A percentile compares a stretch with the other conserved stretches of the same genome.
These are phyloP conservation scores for Paramecium bursaria DNA, from an alignment of 73 alveolate species.

Conservation along the genomic window DNA sequence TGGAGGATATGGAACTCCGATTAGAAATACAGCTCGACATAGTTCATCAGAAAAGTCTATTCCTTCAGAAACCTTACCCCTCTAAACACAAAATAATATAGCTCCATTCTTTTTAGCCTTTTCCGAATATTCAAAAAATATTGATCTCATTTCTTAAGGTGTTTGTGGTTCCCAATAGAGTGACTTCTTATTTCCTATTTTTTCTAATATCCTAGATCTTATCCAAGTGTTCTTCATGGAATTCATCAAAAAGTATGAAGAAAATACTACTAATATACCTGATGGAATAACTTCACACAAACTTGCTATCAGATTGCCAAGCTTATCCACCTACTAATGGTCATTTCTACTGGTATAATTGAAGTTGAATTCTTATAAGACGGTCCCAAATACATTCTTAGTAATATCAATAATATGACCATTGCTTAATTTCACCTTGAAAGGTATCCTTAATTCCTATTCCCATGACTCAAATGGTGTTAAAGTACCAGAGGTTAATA, in stretches of 20 bases:
- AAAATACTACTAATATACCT: constrained; percentile 93
- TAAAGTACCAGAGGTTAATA: constrained; percentile 95
- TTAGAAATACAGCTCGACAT: constrained; percentile 93
- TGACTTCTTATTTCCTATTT: constrained; percentile 79
- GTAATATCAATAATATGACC: constrained; percentile 90
- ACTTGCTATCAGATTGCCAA: constrained; percentile 81
- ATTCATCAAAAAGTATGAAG: constrained; percentile 89
- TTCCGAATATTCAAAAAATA: constrained; percentile 49
- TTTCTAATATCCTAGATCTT: constrained; percentile 73
- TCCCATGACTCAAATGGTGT: constrained; percentile 91
- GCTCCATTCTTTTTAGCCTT: constrained; percentile 83
- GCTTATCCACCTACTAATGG: constrained; percentile 74
- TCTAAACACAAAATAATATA: constrained; percentile 88
- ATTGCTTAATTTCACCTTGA: constrained; percentile 83
- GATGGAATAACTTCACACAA: constrained; percentile 85
- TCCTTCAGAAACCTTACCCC: constrained; percentile 96
- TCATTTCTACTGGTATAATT: constrained; percentile 81
- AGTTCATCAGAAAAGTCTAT: constrained; percentile 94
- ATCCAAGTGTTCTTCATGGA: constrained; percentile 85
- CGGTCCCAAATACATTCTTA: constrained; percentile 78
- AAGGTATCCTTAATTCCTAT: constrained; percentile 84
- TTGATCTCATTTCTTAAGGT: constrained; percentile 70
- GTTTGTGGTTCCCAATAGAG: constrained; percentile 89
- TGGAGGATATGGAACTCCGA: constrained; percentile 97
- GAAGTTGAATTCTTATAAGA: constrained; percentile 80